Evolutionary conservation across 2,329 filamentous ascomycete genomes (phyloP), one percentile per base, ranked within the genome.

Genomic region (Acrodontium crateriforme): DNA sequence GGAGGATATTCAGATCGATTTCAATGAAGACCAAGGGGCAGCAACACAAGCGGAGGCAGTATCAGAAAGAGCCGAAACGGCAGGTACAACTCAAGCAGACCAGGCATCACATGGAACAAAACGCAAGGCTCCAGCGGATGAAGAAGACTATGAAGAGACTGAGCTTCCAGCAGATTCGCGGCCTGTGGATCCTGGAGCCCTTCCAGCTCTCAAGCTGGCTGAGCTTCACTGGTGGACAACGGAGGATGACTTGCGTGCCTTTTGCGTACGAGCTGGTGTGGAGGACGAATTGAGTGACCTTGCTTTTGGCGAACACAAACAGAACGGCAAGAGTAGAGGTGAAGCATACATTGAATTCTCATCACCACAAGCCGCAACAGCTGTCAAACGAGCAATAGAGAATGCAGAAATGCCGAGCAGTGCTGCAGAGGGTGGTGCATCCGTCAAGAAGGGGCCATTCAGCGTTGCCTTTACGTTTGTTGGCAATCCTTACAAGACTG

Each of bases 321-420:
- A 95, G 25, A 98, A 98, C 43, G 89, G 89, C 43, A 98, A 98
- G 61, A 93, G 83, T 58, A 94, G 95, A 62, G 87, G 89, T 21
- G 73, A 78, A 63, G 83, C 78, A 4, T 95, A 85, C 47, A 62
- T 95, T 24, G 82, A 94, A 45, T 84, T 95, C 45, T 67, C 69
- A 15, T 78, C 81, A 0, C 74, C 78, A 25, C 82, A 92, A 56
- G 84, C 83, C 9, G 78, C 89, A 2, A 85, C 83, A 0, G 82
- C 83, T 0, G 69, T 76, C 5, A 95, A 94, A 56, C 78, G 78
- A 43, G 69, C 74, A 42, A 76, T 95, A 32, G 84, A 93, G 38
- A 30, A 37, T 12, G 31, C 19, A 16, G 41, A 44, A 12, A 34
- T 35, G 3, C 36, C 32, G n/a, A 38, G 19, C 15, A 28, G 32